Evolutionary conservation across 2,329 filamentous ascomycete species (phyloP).

Genomic region (Lachnellula arida): DNA sequence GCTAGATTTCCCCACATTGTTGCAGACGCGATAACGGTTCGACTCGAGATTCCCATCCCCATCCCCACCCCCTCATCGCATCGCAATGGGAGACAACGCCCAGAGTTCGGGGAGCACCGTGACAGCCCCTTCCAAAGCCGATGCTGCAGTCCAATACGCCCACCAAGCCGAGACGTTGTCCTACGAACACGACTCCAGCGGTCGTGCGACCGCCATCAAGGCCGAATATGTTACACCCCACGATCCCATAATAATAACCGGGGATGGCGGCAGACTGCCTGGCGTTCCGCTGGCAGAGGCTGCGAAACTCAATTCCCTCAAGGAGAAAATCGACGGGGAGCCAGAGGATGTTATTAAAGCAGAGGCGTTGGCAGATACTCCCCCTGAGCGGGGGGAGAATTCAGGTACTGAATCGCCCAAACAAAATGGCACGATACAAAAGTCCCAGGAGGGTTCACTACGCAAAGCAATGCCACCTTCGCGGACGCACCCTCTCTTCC

Average conservation of each 20-base stretch:
- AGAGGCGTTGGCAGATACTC: slow-evolving; percentile 21
- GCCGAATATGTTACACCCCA: slow-evolving; percentile 64
- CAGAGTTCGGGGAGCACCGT: not conserved
- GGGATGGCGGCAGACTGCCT: slow-evolving; percentile 61
- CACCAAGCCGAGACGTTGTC: slow-evolving; percentile 58
- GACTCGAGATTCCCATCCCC: slow-evolving; percentile 3
- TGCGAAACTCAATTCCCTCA: slow-evolving; percentile 61
- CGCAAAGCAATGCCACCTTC: slow-evolving; percentile 54
- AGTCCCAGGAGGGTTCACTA: slow-evolving; percentile 44
- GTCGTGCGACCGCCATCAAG: slow-evolving; percentile 48
- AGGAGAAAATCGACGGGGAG: slow-evolving; percentile 40
- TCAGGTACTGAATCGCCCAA: slow-evolving; percentile 12
- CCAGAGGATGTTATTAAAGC: slow-evolving; percentile 33
- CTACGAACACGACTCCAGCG: slow-evolving; percentile 28
- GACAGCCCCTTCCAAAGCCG: not conserved
- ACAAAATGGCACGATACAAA: slow-evolving; percentile 32
- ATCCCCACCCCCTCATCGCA: not conserved
- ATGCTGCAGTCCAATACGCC: slow-evolving; percentile 49
- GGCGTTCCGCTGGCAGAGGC: slow-evolving; percentile 67
- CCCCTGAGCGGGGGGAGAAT: not conserved
- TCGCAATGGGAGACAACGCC: slow-evolving; percentile 3
- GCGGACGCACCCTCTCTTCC: slow-evolving; percentile 76
- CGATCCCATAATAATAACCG: slow-evolving; percentile 67
- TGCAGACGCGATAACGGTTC: slow-evolving; percentile 1
- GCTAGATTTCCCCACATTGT: slow-evolving; percentile 1